Percentiles rank a stretch among this genome's conserved stretches.
These are phyloP conservation scores for Candida glucosophila DNA, from an alignment of 1,139 yeast genomes.

Conservation along the genomic window DNA sequence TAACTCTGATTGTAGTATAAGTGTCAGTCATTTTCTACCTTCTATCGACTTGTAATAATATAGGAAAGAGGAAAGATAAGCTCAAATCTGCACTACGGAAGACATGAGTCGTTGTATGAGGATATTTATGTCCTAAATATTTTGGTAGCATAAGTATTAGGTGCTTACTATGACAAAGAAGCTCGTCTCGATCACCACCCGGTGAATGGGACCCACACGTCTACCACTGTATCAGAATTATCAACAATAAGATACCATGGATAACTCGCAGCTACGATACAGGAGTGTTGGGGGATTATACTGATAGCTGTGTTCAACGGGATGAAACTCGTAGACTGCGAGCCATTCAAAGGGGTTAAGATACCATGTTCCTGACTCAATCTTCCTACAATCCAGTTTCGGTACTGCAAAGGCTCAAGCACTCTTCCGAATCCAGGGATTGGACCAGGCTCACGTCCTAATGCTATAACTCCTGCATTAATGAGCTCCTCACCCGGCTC, in stretches of 20 bases:
- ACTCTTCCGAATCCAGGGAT: slow-evolving; percentile 43
- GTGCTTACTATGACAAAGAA: too few species aligned
- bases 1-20: too few species aligned
- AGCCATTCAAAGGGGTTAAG: slow-evolving; percentile 26
- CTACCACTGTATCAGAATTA: slow-evolving; percentile 41
- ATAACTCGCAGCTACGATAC: slow-evolving; percentile 62
- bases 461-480: slow-evolving; percentile 66
- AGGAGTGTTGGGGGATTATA: slow-evolving; percentile 64
- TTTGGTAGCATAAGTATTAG: too few species aligned
- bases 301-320: slow-evolving; percentile 48
- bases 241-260: slow-evolving; percentile 53
- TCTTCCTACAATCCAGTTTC: slow-evolving; percentile 48
- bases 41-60: too few species aligned
- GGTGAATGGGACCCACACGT: slow-evolving; percentile 66
- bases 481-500: slow-evolving; percentile 54
- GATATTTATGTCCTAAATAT: too few species aligned
- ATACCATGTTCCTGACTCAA: slow-evolving; percentile 63
- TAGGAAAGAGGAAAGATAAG: too few species aligned
- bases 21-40: too few species aligned
- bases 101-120: too few species aligned
- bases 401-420: slow-evolving; percentile 25
- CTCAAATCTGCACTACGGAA: too few species aligned
- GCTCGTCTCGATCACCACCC: slow-evolving; percentile 45
- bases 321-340: slow-evolving; percentile 23
- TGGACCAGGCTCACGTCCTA: slow-evolving; percentile 56